Evolutionary conservation across 2,329 filamentous ascomycete genomes (phyloP).

Genomic region (Macrophomina pseudophaseolina): DNA sequence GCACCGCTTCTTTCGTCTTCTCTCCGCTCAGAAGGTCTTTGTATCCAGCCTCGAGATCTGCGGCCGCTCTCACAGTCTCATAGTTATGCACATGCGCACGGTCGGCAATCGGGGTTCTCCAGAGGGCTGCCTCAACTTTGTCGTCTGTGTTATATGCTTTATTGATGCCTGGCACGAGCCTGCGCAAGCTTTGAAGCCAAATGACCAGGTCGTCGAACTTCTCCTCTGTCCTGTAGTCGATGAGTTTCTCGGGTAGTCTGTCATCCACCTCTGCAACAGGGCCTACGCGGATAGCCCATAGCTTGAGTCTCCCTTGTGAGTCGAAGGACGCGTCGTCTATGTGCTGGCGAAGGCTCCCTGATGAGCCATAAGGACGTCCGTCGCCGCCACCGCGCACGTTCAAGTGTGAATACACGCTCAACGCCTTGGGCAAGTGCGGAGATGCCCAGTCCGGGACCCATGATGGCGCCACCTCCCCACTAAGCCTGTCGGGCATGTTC

Average conservation of each 20-base stretch:
- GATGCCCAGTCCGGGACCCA: constrained; percentile 22
- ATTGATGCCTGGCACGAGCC: background rate
- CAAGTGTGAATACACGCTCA: constrained; percentile 10
- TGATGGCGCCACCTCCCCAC: background rate
- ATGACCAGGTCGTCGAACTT: background rate
- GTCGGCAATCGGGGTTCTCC: background rate
- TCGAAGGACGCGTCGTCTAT: background rate
- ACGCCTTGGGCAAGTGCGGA: background rate
- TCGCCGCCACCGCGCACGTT: background rate
- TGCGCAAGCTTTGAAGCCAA: background rate
- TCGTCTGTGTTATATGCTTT: background rate
- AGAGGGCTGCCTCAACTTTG: background rate
- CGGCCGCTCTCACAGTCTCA: background rate
- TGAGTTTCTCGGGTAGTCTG: background rate
- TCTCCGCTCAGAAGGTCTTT: background rate
- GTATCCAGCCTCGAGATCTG: background rate
- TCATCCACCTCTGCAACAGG: background rate
- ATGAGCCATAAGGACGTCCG: constrained; percentile 6
- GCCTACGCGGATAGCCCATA: constrained; percentile 11
- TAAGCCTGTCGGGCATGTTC: background rate
- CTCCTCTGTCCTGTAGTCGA: background rate
- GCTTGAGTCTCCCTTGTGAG: background rate
- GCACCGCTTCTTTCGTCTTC: background rate
- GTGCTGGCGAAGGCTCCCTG: background rate
- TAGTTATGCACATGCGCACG: background rate